Percentiles rank a stretch among this genome's conserved stretches.
These are phyloP conservation scores for Rhodomyrtus tomentosa DNA, from an alignment of 345 rosid genomes.

Conservation along the genomic window DNA sequence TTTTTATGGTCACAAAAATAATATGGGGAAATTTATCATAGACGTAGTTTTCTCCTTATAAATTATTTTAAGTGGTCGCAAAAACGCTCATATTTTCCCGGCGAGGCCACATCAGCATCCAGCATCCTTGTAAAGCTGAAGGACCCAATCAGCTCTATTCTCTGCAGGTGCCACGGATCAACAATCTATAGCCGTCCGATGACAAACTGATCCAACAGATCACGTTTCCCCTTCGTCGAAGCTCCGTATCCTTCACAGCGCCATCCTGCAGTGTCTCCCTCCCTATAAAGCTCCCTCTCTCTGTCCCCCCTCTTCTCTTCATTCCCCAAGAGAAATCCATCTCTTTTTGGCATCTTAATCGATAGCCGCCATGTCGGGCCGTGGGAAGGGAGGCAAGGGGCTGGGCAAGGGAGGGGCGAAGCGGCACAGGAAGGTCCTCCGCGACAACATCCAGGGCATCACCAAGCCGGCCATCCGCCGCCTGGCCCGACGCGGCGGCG, in stretches of 20 bases:
- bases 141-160: not conserved
- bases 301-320: too few relatives aligned
- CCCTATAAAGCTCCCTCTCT: not conserved
- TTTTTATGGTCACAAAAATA: too few relatives aligned
- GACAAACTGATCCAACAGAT: not conserved
- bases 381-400: conserved; percentile 18
- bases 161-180: not conserved
- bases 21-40: too few relatives aligned
- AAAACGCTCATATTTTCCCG: not conserved
- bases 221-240: not conserved
- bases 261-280: not conserved
- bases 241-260: not conserved
- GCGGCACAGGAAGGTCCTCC: conserved; percentile 17
- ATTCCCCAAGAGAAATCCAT: not conserved
- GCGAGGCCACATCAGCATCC: not conserved
- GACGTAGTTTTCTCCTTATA: not conserved
- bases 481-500: conserved; percentile 14
- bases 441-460: conserved; percentile 26
- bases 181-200: not conserved
- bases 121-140: not conserved
- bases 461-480: conserved; percentile 12
- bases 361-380: conserved; percentile 4
- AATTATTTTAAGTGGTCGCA: not conserved
- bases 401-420: conserved; percentile 17
- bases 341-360: not conserved